Base-by-base conservation (phyloP, 2,329 filamentous ascomycete species). In the Periglandula ipomoeae region DNA sequence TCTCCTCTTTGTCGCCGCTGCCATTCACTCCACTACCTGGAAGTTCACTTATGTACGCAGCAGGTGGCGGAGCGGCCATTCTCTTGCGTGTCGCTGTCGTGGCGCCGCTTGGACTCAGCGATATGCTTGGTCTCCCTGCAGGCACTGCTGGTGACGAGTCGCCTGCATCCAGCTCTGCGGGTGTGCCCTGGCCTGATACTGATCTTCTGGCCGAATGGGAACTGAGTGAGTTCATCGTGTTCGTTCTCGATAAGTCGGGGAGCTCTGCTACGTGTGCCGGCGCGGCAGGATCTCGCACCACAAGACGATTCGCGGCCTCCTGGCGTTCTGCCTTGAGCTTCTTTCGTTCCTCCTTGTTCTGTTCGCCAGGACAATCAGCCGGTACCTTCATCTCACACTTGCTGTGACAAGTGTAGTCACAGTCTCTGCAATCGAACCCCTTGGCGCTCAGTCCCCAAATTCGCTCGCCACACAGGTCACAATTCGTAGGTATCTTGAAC, bases 351-450 rank as follows among this genome's bases (percentile, higher is more conserved):
- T 97, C 93, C 67, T 97, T 98, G 54, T 76, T 84, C 62, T 93
- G 82, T 62, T 97, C 93, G 44, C 93, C 93, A 0, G 93, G 93
- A 61, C 93, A 98, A 62, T 95, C 88, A 7, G 93, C 87, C 0
- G 93, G 89, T 0, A 97, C 93, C 68, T 97, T 98, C 85, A 98
- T 93, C 71, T 98, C 89, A 65, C 93, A 98, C 70, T 98, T 98
- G 73, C 84, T 94, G 69, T 98, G 93, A 62, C 93, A 98, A 2
- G 90, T 96, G 69, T 96, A 98, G 30, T 94, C 93, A 61, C 93
- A 98, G 65, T 97, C 91, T 57, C 86, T 81, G 62, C 93, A 98
- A 64, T 95, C 90, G 62, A 95, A 94, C 0, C 93, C 93, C 69
- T 98, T 98, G 34, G 93, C 91, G 26, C 89, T 95, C 37, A 98